Conservation (phyloP, 2,329 filamentous ascomycete species). For the Talaromyces sp. region DNA sequence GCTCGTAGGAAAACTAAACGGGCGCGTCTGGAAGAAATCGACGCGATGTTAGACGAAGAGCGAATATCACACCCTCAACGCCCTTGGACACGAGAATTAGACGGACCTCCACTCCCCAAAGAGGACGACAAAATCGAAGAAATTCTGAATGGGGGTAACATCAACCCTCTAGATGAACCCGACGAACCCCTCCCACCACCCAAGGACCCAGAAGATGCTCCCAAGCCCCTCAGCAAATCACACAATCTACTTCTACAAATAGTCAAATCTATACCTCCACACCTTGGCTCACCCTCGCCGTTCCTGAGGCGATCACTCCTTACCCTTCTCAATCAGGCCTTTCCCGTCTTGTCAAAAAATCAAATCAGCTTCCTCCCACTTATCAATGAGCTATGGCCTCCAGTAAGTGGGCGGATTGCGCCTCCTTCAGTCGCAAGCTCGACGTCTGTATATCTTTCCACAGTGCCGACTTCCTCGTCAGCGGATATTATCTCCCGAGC, state of each 20-base stretch:
- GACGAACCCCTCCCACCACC: slow-evolving; percentile 32
- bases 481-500: slow-evolving; percentile 56
- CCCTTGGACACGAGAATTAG: slow-evolving; percentile 27
- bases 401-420: slow-evolving; percentile 48
- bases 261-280: slow-evolving; percentile 77
- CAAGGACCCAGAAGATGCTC: slow-evolving; percentile 48
- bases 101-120: slow-evolving; percentile 23
- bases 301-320: slow-evolving; percentile 73
- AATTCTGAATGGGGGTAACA: slow-evolving; percentile 17
- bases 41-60: slow-evolving; percentile 22
- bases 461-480: slow-evolving; percentile 11
- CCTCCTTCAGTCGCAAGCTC: slow-evolving; percentile 42
- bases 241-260: slow-evolving; percentile 80
- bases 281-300: slow-evolving; percentile 79
- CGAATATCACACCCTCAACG: slow-evolving; percentile 27
- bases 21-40: slow-evolving; percentile 19
- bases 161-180: slow-evolving; percentile 21
- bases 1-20: slow-evolving; percentile 30
- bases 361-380: slow-evolving; percentile 82
- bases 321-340: slow-evolving; percentile 66
- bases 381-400: slow-evolving; percentile 86
- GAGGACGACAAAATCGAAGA: slow-evolving; percentile 20
- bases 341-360: slow-evolving; percentile 65
- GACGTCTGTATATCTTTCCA: slow-evolving; percentile 33
- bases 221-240: slow-evolving; percentile 65